Conservation (phyloP, 2,329 filamentous ascomycete genomes). For the Torrubiella hemipterigena region DNA sequence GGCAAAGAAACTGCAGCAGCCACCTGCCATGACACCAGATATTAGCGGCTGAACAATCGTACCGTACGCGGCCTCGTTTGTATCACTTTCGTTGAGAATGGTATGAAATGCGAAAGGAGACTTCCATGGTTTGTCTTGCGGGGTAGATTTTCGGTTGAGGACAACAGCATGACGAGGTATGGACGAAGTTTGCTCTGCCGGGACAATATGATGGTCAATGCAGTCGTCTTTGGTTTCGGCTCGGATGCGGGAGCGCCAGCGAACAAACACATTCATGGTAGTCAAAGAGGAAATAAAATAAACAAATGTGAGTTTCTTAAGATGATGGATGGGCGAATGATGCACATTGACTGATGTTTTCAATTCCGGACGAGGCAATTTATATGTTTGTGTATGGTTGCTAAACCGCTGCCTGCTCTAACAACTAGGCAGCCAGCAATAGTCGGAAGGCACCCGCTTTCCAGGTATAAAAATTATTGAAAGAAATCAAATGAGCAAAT, state of each 20-base stretch:
- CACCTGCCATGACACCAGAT: constrained; percentile 19
- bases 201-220: neutral
- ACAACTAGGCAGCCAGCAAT: too few species aligned
- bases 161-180: constrained; percentile 1
- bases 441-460: too few species aligned
- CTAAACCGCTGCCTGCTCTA: too few species aligned
- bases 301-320: too few species aligned
- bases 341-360: too few species aligned
- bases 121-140: constrained; percentile 9
- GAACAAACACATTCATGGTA: constrained; percentile 6
- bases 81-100: constrained; percentile 14
- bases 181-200: neutral
- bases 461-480: too few species aligned
- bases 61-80: constrained; percentile 13
- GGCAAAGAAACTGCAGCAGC: constrained; percentile 53
- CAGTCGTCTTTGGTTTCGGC: neutral
- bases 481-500: too few species aligned
- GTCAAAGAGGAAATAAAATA: too few species aligned
- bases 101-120: constrained; percentile 11
- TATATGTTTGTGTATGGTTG: too few species aligned
- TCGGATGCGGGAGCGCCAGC: constrained; percentile 4
- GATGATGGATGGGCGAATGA: too few species aligned
- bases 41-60: constrained; percentile 20
- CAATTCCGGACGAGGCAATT: too few species aligned
- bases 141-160: neutral